phyloP scores from a whole-genome alignment of 768 basidiomycete genomes.

The Tephrocybe rancida region DNA sequence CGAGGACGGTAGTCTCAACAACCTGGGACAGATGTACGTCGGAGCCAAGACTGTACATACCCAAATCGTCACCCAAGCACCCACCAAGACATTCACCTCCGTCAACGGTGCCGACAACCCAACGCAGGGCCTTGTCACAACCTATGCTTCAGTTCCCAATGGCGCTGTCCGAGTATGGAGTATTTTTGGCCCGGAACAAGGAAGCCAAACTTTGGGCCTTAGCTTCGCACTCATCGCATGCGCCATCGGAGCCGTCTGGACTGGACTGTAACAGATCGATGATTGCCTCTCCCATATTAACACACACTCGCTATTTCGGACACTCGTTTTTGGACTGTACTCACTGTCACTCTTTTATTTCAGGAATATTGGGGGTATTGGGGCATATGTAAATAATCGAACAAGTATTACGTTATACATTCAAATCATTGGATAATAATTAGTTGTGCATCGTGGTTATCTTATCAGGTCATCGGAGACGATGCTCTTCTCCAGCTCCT shows the following conservation, averaged over 20 bases:
- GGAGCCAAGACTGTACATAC: constrained; percentile 49
- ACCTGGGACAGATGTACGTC: constrained; percentile 46
- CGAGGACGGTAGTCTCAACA: constrained; percentile 45
- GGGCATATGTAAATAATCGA: neutral
- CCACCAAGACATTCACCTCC: constrained; percentile 32
- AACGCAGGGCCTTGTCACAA: constrained; percentile 35
- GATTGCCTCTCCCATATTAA: too few relatives aligned
- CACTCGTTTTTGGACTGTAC: neutral
- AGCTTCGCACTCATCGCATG: constrained; percentile 12
- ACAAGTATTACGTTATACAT: neutral
- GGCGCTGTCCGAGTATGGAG: constrained; percentile 15
- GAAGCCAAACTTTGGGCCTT: constrained; percentile 8
- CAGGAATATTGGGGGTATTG: neutral
- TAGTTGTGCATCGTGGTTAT: neutral
- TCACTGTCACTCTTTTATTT: neutral
- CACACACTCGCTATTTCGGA: neutral
- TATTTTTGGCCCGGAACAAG: constrained; percentile 13
- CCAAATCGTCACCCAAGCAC: constrained; percentile 27
- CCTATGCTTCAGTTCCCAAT: constrained; percentile 29
- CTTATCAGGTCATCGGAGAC: too few relatives aligned
- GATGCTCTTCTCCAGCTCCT: too few relatives aligned
- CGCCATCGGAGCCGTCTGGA: constrained; percentile 18
- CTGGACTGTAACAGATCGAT: neutral
- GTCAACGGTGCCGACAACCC: constrained; percentile 38
- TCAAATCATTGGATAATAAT: neutral